A percentile compares a stretch with the other conserved stretches of the same genome.
Conservation (phyloP, 2,329 filamentous ascomycete genomes). For the Cladosporium colombiae region DNA sequence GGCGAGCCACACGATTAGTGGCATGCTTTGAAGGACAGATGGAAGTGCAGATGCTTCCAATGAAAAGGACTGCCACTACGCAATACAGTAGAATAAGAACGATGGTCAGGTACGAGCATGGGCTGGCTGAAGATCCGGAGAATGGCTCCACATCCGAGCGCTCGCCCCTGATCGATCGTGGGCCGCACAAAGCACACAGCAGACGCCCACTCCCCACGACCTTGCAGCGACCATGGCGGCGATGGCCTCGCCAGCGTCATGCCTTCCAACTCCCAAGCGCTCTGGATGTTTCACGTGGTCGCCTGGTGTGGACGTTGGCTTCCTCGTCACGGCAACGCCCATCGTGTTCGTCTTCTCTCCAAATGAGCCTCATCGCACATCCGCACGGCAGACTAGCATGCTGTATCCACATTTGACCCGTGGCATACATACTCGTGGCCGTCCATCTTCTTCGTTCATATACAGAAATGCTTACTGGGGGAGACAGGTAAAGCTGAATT, state of each 20-base stretch:
- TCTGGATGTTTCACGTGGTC: conserved; percentile 13
- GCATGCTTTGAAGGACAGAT: background rate
- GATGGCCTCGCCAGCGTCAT: conserved; percentile 1
- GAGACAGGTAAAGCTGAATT: background rate
- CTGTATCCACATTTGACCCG: background rate
- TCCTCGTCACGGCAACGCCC: conserved; percentile 17
- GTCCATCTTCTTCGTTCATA: background rate
- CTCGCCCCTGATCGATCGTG: background rate
- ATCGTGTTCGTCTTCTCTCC: background rate
- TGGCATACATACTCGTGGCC: background rate
- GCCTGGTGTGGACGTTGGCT: background rate
- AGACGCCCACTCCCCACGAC: conserved; percentile 2
- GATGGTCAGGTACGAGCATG: conserved; percentile 6
- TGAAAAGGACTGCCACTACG: background rate
- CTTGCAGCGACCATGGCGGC: background rate
- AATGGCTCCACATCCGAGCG: conserved; percentile 1
- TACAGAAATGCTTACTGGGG: background rate
- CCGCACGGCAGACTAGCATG: background rate
- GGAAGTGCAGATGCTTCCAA: background rate
- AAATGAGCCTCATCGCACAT: background rate
- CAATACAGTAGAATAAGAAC: background rate
- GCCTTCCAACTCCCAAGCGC: background rate
- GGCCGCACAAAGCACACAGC: background rate
- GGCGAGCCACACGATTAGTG: background rate
- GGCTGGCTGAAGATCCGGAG: conserved; percentile 11